Evolutionary conservation across 179 eudicot genomes (phyloP).

Genomic region (Vitellaria paradoxa): DNA sequence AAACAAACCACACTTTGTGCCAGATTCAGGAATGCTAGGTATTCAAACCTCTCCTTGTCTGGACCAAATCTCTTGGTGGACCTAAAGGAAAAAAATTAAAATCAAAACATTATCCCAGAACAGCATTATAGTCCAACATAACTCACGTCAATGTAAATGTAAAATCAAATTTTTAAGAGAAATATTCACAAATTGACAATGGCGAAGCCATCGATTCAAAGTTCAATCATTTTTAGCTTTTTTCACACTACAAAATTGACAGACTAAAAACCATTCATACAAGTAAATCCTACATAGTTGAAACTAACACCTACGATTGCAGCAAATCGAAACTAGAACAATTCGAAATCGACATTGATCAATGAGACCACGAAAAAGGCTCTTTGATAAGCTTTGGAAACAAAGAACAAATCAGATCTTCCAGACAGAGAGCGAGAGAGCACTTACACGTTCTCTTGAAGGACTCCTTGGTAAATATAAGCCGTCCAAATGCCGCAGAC

Average conservation of each 20-base stretch:
- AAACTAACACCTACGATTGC: background rate
- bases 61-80: conserved; percentile 91
- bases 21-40: conserved; percentile 82
- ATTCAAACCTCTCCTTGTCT: conserved; percentile 84
- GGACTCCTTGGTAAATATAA: conserved; percentile 90
- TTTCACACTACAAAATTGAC: background rate
- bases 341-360: background rate
- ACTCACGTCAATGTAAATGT: background rate
- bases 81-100: conserved; percentile 31
- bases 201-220: background rate
- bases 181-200: background rate
- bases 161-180: background rate
- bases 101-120: background rate
- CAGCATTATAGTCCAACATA: background rate
- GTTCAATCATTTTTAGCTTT: too few relatives aligned
- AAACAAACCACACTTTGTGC: conserved; percentile 93
- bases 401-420: background rate
- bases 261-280: background rate
- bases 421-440: background rate
- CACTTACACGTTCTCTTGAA: conserved; percentile 81
- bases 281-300: background rate
- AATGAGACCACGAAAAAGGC: background rate
- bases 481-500: conserved; percentile 95
- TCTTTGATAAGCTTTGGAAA: background rate
- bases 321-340: background rate